These are phyloP conservation scores for Mallotus japonicus DNA, from an alignment of 441 rosid species.

Conservation along the genomic window DNA sequence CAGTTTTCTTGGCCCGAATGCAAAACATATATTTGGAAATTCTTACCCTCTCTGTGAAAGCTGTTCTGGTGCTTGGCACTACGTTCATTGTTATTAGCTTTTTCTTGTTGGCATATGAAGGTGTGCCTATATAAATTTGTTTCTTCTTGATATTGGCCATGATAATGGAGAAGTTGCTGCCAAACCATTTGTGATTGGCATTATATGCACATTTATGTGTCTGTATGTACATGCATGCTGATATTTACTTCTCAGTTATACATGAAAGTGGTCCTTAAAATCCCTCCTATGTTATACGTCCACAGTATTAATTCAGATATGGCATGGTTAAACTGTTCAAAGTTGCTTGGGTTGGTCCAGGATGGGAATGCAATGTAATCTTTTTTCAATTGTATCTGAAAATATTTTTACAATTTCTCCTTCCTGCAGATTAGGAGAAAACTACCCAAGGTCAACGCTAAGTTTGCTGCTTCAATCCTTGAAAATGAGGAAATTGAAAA, in stretches of 20 bases:
- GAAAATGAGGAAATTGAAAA: constrained; percentile 53
- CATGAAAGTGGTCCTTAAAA: not conserved
- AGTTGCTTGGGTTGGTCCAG: not conserved
- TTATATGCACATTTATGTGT: not conserved
- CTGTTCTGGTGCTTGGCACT: not conserved
- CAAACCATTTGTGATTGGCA: not conserved
- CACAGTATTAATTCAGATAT: not conserved
- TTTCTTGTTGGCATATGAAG: not conserved
- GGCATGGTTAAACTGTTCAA: not conserved
- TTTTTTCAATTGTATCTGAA: not conserved
- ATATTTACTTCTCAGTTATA: not conserved
- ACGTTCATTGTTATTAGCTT: not conserved
- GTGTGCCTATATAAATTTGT: not conserved
- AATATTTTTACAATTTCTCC: constrained; percentile 14
- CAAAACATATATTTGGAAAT: not conserved
- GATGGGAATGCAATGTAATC: not conserved
- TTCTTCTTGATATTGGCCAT: not conserved
- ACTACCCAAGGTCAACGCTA: constrained; percentile 70
- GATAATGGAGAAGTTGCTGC: not conserved
- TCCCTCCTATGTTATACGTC: not conserved
- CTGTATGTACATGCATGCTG: not conserved
- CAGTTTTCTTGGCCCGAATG: not conserved
- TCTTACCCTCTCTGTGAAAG: not conserved
- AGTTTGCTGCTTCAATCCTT: constrained; percentile 51
- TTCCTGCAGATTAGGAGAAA: constrained; percentile 55